phyloP scores from a whole-genome alignment of 441 rosid species.

The Populus hybrid region DNA sequence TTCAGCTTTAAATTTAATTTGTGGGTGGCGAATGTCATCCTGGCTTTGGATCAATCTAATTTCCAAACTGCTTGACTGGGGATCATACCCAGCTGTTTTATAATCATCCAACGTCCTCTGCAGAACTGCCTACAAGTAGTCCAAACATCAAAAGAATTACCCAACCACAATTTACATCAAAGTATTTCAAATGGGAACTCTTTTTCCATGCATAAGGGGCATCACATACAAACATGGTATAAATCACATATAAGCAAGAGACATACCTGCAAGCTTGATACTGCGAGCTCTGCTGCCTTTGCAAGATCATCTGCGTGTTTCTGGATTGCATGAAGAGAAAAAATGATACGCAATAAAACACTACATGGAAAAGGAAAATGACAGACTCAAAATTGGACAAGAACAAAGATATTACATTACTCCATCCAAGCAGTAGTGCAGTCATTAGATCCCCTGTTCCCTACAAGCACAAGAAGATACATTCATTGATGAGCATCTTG shows the following conservation, averaged over 20 bases:
- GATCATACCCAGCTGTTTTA: conserved; percentile 52
- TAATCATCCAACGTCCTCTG: conserved; percentile 81
- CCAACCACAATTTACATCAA: not conserved
- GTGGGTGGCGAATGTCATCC: conserved; percentile 80
- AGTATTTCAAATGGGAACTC: not conserved
- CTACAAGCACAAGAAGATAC: conserved; percentile 37
- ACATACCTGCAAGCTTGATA: conserved; percentile 91
- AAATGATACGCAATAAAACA: conserved; percentile 14
- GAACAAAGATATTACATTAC: conserved; percentile 58
- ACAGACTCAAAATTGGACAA: not conserved
- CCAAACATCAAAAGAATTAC: not conserved
- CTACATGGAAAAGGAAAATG: not conserved
- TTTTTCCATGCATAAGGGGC: not conserved
- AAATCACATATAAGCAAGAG: conserved; percentile 4
- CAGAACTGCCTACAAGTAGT: conserved; percentile 59
- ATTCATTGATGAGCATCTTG: not conserved
- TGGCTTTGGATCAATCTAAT: conserved; percentile 94
- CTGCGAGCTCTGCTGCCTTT: conserved; percentile 97
- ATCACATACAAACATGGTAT: not conserved
- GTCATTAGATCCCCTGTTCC: conserved; percentile 99
- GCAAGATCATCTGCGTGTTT: conserved; percentile 81
- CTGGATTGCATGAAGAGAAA: conserved; percentile 37
- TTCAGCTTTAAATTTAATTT: conserved; percentile 60
- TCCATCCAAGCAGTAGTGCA: conserved; percentile 98
- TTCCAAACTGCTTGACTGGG: conserved; percentile 82